phyloP scores from a whole-genome alignment of 768 basidiomycete genomes.

The Mycena amicta region DNA sequence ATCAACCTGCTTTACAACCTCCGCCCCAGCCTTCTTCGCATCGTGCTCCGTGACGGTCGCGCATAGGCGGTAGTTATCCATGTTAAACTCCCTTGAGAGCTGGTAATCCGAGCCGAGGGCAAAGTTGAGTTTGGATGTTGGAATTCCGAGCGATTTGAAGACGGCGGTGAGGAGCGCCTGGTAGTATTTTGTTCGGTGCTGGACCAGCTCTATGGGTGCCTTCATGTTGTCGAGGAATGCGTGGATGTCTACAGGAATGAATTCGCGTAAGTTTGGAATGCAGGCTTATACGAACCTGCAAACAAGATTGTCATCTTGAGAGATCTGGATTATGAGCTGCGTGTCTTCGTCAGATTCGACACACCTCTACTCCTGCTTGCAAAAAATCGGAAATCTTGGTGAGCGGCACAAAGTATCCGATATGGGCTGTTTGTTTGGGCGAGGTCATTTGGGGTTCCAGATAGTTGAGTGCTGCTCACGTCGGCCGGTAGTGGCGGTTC shows the following conservation, averaged over 20 bases:
- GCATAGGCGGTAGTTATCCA: conserved; percentile 92
- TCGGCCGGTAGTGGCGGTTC: conserved; percentile 90
- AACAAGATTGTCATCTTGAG: conserved; percentile 1
- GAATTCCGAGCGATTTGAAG: conserved; percentile 88
- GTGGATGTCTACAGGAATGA: conserved; percentile 70
- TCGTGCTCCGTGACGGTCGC: conserved; percentile 95
- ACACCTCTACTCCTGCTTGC: conserved; percentile 84
- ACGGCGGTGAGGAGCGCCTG: conserved; percentile 78
- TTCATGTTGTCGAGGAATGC: conserved; percentile 98
- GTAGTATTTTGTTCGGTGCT: conserved; percentile 89
- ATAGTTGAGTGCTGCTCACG: conserved; percentile 56
- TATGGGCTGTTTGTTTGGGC: conserved; percentile 77
- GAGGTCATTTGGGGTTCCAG: conserved; percentile 3
- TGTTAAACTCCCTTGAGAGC: conserved; percentile 85
- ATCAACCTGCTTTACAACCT: conserved; percentile 97
- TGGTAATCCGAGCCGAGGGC: conserved; percentile 94
- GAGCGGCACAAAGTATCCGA: conserved; percentile 95
- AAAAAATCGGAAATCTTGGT: conserved; percentile 97
- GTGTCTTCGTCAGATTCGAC: conserved; percentile 13
- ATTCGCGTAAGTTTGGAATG: neutral
- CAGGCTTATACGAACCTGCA: neutral
- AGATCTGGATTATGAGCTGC: neutral
- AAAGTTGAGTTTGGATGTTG: conserved; percentile 79
- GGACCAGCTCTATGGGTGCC: conserved; percentile 90
- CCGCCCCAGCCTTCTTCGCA: conserved; percentile 97